Evolutionary conservation across 352 stramenopile genomes (phyloP).

Genomic region (Globisporangium ultimum): DNA sequence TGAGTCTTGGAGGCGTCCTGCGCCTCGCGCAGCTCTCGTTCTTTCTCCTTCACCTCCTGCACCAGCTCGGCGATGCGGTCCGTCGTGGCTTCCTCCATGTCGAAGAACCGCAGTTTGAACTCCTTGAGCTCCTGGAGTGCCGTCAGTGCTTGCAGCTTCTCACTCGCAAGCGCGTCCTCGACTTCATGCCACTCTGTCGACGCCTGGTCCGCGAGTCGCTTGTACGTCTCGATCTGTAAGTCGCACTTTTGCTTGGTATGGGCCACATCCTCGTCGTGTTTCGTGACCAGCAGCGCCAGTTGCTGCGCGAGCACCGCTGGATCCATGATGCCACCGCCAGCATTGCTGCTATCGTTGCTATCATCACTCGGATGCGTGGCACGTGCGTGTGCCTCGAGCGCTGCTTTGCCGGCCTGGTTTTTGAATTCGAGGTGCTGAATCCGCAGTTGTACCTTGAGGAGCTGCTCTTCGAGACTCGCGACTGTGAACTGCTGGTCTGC

Average conservation of each 20-base stretch:
- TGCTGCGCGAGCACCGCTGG: conserved; percentile 15
- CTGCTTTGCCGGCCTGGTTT: conserved; percentile 32
- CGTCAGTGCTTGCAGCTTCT: conserved; percentile 54
- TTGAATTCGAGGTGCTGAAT: conserved; percentile 71
- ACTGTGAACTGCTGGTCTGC: conserved; percentile 18
- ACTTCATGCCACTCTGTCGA: conserved; percentile 72
- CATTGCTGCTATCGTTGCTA: background rate
- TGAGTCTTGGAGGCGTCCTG: conserved; percentile 17
- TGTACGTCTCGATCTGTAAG: conserved; percentile 61
- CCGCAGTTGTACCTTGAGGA: conserved; percentile 49
- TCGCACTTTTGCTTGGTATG: conserved; percentile 51
- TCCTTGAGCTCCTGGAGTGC: conserved; percentile 68
- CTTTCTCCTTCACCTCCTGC: conserved; percentile 49
- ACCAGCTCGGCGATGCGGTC: conserved; percentile 65
- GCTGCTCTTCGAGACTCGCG: conserved; percentile 31
- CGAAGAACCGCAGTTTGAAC: conserved; percentile 65
- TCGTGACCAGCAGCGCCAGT: conserved; percentile 32
- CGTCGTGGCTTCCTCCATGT: conserved; percentile 55
- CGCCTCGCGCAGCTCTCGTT: conserved; percentile 28
- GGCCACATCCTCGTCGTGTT: conserved; percentile 40
- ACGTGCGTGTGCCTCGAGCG: conserved; percentile 9
- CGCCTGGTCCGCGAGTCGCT: conserved; percentile 50
- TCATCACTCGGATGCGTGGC: conserved; percentile 2
- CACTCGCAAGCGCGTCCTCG: conserved; percentile 46
- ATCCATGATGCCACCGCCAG: background rate